Evolutionary conservation across 2,329 filamentous ascomycete genomes (phyloP).

Genomic region (Neurospora sp.): DNA sequence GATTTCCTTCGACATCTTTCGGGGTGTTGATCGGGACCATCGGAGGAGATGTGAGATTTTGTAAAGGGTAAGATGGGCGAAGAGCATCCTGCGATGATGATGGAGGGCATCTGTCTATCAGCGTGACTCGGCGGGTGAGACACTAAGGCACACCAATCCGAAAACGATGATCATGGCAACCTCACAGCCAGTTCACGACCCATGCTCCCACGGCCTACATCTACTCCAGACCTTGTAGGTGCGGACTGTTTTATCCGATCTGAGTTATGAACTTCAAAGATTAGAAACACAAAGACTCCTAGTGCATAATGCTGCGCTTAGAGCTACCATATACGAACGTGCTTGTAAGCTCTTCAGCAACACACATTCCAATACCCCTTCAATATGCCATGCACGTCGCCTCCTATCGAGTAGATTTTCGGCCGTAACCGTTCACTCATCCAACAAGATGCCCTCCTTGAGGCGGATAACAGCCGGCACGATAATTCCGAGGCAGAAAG

Average conservation of each 20-base stretch:
- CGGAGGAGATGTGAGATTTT: conserved; percentile 6
- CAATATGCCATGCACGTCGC: background rate
- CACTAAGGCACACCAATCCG: conserved; percentile 22
- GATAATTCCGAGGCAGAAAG: background rate
- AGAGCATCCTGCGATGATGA: conserved; percentile 5
- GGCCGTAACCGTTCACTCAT: background rate
- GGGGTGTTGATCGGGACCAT: conserved; percentile 12
- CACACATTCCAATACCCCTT: background rate
- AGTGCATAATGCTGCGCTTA: background rate
- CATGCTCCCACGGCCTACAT: conserved; percentile 2
- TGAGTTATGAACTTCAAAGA: background rate
- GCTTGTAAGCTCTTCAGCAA: background rate
- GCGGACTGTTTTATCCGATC: background rate
- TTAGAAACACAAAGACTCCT: background rate
- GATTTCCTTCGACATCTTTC: background rate
- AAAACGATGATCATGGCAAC: conserved; percentile 8
- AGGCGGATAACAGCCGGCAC: background rate
- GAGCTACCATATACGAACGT: conserved; percentile 9
- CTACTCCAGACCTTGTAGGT: conserved; percentile 1
- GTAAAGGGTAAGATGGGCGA: background rate
- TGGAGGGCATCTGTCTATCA: conserved; percentile 16
- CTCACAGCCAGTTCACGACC: conserved; percentile 3
- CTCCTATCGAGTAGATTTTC: background rate
- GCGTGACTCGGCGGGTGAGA: conserved; percentile 26
- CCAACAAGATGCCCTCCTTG: background rate